phyloP scores from a whole-genome alignment of 345 rosid genomes.

The Citrus sinensis region DNA sequence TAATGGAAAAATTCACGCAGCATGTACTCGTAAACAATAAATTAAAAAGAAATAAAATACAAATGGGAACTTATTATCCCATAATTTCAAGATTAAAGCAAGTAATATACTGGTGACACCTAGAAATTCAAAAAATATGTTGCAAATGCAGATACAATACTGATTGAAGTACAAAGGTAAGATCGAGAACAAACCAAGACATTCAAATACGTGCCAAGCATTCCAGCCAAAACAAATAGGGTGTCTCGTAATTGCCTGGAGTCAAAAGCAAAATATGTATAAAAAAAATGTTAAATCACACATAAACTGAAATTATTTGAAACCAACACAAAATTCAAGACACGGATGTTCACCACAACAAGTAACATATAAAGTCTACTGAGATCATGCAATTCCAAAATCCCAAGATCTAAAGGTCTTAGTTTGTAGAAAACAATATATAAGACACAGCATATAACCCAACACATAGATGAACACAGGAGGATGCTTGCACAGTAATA shows the following conservation, averaged over 20 bases:
- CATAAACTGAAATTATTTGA: background rate
- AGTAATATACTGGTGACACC: background rate
- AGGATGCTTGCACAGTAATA: background rate
- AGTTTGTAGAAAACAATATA: background rate
- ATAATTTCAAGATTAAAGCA: background rate
- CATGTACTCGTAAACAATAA: background rate
- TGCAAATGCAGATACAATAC: slow-evolving; percentile 1
- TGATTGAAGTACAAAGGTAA: background rate
- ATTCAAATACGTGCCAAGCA: slow-evolving; percentile 80
- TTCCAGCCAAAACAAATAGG: slow-evolving; percentile 74
- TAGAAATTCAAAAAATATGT: background rate
- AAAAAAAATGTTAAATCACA: background rate
- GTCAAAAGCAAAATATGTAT: background rate
- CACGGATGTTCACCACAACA: background rate
- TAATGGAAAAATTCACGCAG: background rate
- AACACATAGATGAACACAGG: background rate
- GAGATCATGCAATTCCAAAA: background rate
- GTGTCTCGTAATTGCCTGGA: slow-evolving; percentile 68
- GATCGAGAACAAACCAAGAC: slow-evolving; percentile 65
- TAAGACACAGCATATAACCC: background rate
- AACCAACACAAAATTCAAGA: slow-evolving; percentile 1
- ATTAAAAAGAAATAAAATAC: background rate
- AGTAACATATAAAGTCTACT: background rate
- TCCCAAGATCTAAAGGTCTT: background rate
- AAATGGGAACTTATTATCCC: background rate